Conservation (phyloP, 2,329 filamentous ascomycete genomes). For the Claviceps digitariae region DNA sequence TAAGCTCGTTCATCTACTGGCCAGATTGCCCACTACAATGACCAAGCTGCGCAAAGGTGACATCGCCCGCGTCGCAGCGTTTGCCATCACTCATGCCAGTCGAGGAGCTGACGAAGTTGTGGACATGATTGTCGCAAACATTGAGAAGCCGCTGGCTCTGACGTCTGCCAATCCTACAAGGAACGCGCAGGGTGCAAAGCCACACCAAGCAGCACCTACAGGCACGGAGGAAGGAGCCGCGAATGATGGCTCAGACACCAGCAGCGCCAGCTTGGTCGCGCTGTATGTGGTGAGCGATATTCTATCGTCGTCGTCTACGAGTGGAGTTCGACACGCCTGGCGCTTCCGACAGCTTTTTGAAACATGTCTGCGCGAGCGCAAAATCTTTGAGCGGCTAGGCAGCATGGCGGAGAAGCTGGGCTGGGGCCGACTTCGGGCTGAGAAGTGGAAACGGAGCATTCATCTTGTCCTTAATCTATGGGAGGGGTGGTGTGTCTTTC, state of each 20-base stretch:
- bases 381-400: slow-evolving; percentile 64
- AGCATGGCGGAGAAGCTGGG: slow-evolving; percentile 54
- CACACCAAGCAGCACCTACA: slow-evolving; percentile 11
- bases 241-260: slow-evolving; percentile 44
- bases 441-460: slow-evolving; percentile 74
- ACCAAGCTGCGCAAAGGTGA: slow-evolving; percentile 70
- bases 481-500: slow-evolving; percentile 61
- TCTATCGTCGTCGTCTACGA: slow-evolving; percentile 61
- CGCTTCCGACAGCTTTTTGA: slow-evolving; percentile 75
- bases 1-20: slow-evolving; percentile 71
- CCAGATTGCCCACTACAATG: slow-evolving; percentile 63
- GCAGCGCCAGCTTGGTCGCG: slow-evolving; percentile 61
- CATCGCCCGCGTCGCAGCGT: slow-evolving; percentile 71
- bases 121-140: slow-evolving; percentile 72
- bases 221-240: slow-evolving; percentile 23
- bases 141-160: slow-evolving; percentile 62
- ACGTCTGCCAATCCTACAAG: slow-evolving; percentile 55
- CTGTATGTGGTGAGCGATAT: slow-evolving; percentile 71
- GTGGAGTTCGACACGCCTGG: slow-evolving; percentile 73
- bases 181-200: slow-evolving; percentile 24
- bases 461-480: slow-evolving; percentile 56
- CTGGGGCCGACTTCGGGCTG: slow-evolving; percentile 71
- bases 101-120: slow-evolving; percentile 82
- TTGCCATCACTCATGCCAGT: slow-evolving; percentile 78
- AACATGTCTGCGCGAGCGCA: slow-evolving; percentile 49